These are phyloP conservation scores for Dioscorea cayenensis DNA, from an alignment of 116 monocot species.

Conservation along the genomic window DNA sequence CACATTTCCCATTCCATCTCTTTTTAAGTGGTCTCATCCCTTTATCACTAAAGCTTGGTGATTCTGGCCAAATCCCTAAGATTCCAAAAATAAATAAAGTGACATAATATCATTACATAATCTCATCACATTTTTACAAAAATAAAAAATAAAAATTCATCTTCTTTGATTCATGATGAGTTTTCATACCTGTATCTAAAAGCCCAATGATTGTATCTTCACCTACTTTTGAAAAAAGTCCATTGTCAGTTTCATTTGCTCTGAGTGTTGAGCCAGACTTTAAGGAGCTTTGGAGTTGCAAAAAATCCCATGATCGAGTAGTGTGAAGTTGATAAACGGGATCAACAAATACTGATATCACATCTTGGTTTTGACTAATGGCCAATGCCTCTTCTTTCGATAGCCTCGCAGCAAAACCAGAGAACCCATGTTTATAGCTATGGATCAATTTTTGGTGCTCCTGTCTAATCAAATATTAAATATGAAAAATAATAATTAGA, in stretches of 20 bases:
- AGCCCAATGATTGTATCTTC: slow-evolving; percentile 61
- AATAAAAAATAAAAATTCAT: no score
- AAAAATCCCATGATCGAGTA: slow-evolving; percentile 80
- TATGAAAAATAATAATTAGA: no score
- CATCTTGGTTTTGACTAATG: slow-evolving; percentile 35
- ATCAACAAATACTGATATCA: slow-evolving; percentile 69
- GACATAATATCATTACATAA: no score
- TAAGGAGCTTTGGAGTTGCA: slow-evolving; percentile 30
- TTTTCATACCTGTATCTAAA: slow-evolving; percentile 53
- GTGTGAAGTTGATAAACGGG: slow-evolving; percentile 68
- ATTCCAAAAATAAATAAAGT: background rate
- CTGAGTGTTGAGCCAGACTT: slow-evolving; percentile 5
- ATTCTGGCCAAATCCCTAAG: slow-evolving; percentile 80
- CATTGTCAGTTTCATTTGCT: background rate
- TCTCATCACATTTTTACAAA: no score
- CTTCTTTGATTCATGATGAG: background rate
- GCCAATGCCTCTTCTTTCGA: slow-evolving; percentile 40
- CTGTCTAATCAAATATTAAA: slow-evolving; percentile 15
- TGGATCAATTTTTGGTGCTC: slow-evolving; percentile 24
- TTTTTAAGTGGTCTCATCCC: slow-evolving; percentile 38
- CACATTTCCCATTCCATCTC: slow-evolving; percentile 71
- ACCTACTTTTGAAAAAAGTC: background rate
- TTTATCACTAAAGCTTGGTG: slow-evolving; percentile 54
- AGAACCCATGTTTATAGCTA: slow-evolving; percentile 57
- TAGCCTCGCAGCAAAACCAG: slow-evolving; percentile 63